Evolutionary conservation across 108 stramenopile genomes (phyloP).

Genomic region (Discostella pseudostelligera): DNA sequence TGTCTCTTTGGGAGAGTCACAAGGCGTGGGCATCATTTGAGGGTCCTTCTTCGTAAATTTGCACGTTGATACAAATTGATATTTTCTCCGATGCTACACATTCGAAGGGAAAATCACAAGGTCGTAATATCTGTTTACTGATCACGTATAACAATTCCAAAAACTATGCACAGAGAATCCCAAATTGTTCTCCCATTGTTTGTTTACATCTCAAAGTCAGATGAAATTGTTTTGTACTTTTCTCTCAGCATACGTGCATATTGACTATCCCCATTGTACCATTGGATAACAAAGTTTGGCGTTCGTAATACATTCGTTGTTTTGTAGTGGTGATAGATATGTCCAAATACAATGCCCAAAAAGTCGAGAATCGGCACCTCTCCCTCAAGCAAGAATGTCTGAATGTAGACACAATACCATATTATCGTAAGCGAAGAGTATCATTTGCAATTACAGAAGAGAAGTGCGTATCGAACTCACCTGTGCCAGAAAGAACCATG

Average conservation of each 20-base stretch:
- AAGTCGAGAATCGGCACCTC: slow-evolving; percentile 90
- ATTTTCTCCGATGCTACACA: neutral
- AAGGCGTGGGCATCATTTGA: slow-evolving; percentile 92
- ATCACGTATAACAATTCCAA: too few species aligned
- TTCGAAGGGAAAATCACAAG: too few species aligned
- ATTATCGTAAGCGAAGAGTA: neutral
- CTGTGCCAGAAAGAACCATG: slow-evolving; percentile 87
- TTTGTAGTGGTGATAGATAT: slow-evolving; percentile 88
- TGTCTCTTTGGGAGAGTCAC: slow-evolving; percentile 92
- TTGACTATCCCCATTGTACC: slow-evolving; percentile 71
- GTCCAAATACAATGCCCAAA: slow-evolving; percentile 94
- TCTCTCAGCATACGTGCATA: slow-evolving; percentile 55
- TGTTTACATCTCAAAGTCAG: slow-evolving; percentile 69
- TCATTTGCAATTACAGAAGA: neutral
- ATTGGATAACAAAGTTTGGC: slow-evolving; percentile 62
- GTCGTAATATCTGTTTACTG: too few species aligned
- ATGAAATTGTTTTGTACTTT: slow-evolving; percentile 78
- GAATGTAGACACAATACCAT: slow-evolving; percentile 36
- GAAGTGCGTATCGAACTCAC: slow-evolving; percentile 31
- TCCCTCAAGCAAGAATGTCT: slow-evolving; percentile 94
- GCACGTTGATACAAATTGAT: neutral
- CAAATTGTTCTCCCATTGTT: too few species aligned
- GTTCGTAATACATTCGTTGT: slow-evolving; percentile 63
- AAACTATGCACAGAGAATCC: too few species aligned
- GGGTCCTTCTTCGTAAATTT: slow-evolving; percentile 33